Conservation (phyloP, 768 basidiomycete genomes). For the Tricholoma saponaceum region DNA sequence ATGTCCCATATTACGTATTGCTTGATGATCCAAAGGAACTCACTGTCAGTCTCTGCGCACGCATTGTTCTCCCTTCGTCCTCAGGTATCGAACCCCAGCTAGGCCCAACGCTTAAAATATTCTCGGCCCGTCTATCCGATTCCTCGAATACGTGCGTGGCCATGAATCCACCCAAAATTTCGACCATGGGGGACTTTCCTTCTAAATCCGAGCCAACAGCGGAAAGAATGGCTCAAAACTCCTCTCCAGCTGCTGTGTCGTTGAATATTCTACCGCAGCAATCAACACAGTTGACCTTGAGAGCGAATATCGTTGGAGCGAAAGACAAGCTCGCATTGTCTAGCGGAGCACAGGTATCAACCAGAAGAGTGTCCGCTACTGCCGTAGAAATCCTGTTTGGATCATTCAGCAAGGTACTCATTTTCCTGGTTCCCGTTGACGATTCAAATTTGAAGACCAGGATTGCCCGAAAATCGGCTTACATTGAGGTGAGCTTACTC, state of each 20-base stretch:
- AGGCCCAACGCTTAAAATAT: background rate
- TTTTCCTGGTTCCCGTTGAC: conserved; percentile 42
- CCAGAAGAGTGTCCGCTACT: background rate
- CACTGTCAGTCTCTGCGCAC: background rate
- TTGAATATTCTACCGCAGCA: background rate
- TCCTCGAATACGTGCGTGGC: background rate
- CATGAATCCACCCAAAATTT: background rate
- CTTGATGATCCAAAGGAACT: background rate
- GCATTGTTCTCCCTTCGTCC: background rate
- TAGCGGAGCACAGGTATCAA: background rate
- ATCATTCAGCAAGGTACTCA: conserved; percentile 20
- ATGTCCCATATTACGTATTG: background rate
- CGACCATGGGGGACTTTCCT: background rate
- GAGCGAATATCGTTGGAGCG: background rate
- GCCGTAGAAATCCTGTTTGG: conserved; percentile 13
- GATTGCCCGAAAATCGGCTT: conserved; percentile 52
- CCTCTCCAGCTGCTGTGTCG: background rate
- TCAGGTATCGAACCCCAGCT: background rate
- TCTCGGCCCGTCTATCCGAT: background rate
- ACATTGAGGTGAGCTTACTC: conserved; percentile 35
- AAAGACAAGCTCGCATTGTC: background rate
- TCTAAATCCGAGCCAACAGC: background rate
- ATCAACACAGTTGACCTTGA: background rate
- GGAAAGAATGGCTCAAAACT: background rate
- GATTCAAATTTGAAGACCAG: conserved; percentile 32